Percentiles rank a stretch among this genome's conserved stretches.
phyloP scores from a whole-genome alignment of 768 basidiomycete genomes.

The Trichaptum fuscoviolaceum region DNA sequence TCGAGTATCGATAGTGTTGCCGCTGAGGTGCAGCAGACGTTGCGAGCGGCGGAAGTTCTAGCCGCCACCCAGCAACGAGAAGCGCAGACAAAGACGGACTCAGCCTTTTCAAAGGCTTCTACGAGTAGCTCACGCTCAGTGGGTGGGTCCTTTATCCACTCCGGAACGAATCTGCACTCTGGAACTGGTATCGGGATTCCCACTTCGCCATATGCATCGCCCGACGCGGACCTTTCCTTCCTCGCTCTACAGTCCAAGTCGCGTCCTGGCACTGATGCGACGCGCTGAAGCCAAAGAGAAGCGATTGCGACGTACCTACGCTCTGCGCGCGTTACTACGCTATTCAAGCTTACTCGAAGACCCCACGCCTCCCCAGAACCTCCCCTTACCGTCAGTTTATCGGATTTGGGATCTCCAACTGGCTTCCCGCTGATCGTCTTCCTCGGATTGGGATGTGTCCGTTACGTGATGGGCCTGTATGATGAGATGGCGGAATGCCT shows the following conservation, averaged over 20 bases:
- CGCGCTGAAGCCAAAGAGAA: slow-evolving; percentile 50
- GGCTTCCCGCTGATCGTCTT: slow-evolving; percentile 90
- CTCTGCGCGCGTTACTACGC: slow-evolving; percentile 78
- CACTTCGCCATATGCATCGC: slow-evolving; percentile 18
- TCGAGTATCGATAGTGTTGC: slow-evolving; percentile 87
- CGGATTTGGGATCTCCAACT: slow-evolving; percentile 82
- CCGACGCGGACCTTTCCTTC: slow-evolving; percentile 32
- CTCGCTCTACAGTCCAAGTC: slow-evolving; percentile 35
- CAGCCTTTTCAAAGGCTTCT: background rate
- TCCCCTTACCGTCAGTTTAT: slow-evolving; percentile 83
- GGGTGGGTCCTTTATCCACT: slow-evolving; percentile 22
- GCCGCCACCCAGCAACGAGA: slow-evolving; percentile 16
- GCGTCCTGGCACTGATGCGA: slow-evolving; percentile 14
- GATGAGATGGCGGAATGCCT: slow-evolving; percentile 93
- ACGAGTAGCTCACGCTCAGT: background rate
- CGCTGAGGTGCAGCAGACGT: slow-evolving; percentile 69
- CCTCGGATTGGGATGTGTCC: slow-evolving; percentile 88
- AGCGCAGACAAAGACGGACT: background rate
- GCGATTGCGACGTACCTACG: slow-evolving; percentile 82
- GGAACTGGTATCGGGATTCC: slow-evolving; percentile 20
- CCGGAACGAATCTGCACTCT: slow-evolving; percentile 20
- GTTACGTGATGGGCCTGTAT: slow-evolving; percentile 91
- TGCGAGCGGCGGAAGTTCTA: slow-evolving; percentile 34
- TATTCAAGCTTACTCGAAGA: slow-evolving; percentile 71
- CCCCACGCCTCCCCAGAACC: slow-evolving; percentile 73